A percentile compares a stretch with the other conserved stretches of the same genome.
Conservation (phyloP, 352 stramenopile species). For the Elongisporangium prolatum region DNA sequence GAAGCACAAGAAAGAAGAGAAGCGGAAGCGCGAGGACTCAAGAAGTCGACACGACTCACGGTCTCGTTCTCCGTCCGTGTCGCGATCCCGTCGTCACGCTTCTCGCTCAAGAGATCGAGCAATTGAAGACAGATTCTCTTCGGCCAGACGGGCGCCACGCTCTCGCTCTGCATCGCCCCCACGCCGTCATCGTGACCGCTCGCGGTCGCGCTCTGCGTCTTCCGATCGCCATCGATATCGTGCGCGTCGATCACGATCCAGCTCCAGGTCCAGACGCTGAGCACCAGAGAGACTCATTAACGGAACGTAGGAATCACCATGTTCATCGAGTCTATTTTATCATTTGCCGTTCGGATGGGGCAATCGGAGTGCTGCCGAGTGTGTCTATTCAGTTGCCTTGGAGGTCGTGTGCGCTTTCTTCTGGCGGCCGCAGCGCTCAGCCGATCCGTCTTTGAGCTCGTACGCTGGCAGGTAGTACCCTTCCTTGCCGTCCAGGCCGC, state of each 20-base stretch:
- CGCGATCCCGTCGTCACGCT: constrained; percentile 11
- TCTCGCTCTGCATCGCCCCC: constrained; percentile 1
- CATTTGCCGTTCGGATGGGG: not conserved
- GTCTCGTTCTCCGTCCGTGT: constrained; percentile 21
- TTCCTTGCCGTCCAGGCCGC: constrained; percentile 40
- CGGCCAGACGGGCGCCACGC: too few relatives aligned
- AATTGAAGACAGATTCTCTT: not conserved
- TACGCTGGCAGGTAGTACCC: constrained; percentile 74
- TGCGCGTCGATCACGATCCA: constrained; percentile 5
- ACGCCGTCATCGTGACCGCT: not conserved
- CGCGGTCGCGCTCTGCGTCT: constrained; percentile 3
- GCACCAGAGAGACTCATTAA: too few relatives aligned
- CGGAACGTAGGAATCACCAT: not conserved
- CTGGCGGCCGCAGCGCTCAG: constrained; percentile 72
- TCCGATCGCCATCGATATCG: constrained; percentile 1
- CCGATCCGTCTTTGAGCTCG: constrained; percentile 56
- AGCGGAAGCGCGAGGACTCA: constrained; percentile 20
- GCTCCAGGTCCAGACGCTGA: constrained; percentile 1
- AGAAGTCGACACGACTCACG: constrained; percentile 6
- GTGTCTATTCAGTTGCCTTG: constrained; percentile 31
- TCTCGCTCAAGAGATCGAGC: not conserved
- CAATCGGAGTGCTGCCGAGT: constrained; percentile 1
- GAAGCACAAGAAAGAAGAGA: constrained; percentile 57
- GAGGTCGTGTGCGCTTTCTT: constrained; percentile 69
- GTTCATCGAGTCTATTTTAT: constrained; percentile 3